phyloP scores from a whole-genome alignment of 495 filamentous ascomycete species.

The Xylaria bambusicola region DNA sequence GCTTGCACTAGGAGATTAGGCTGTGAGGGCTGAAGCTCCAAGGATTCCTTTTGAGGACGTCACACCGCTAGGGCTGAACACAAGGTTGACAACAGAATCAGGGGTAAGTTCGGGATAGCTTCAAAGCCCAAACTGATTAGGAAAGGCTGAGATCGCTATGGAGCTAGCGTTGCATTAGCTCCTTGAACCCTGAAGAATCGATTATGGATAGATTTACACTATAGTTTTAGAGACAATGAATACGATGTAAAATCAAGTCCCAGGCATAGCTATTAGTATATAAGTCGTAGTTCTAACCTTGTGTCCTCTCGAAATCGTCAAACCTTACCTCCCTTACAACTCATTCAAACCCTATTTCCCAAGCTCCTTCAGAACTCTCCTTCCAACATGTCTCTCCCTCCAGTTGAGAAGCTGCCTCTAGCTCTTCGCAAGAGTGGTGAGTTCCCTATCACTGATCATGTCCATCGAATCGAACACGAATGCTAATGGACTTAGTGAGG shows the following conservation, averaged over 20 bases:
- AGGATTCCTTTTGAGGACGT: not conserved
- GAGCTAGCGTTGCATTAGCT: not conserved
- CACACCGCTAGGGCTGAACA: not conserved
- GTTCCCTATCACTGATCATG: constrained; percentile 11
- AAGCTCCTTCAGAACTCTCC: too few species aligned
- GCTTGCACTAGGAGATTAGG: too few species aligned
- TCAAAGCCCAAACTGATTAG: not conserved
- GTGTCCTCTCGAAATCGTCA: too few species aligned
- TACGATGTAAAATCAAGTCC: not conserved
- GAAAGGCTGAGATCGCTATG: constrained; percentile 6
- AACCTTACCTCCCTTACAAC: too few species aligned
- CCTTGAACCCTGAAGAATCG: not conserved
- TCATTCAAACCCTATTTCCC: too few species aligned
- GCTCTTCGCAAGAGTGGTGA: constrained; percentile 54
- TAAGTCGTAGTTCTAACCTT: not conserved
- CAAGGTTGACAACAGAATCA: not conserved
- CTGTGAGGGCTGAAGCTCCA: not conserved
- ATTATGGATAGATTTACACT: not conserved
- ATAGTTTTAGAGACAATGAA: not conserved
- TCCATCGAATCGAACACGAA: not conserved
- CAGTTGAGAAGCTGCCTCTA: constrained; percentile 56
- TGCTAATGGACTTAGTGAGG: constrained; percentile 41
- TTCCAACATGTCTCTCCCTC: constrained; percentile 41
- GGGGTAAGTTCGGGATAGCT: constrained; percentile 5
- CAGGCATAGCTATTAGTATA: not conserved